Conservation (phyloP, 495 filamentous ascomycete genomes). For the Penicillium egyptiacum region DNA sequence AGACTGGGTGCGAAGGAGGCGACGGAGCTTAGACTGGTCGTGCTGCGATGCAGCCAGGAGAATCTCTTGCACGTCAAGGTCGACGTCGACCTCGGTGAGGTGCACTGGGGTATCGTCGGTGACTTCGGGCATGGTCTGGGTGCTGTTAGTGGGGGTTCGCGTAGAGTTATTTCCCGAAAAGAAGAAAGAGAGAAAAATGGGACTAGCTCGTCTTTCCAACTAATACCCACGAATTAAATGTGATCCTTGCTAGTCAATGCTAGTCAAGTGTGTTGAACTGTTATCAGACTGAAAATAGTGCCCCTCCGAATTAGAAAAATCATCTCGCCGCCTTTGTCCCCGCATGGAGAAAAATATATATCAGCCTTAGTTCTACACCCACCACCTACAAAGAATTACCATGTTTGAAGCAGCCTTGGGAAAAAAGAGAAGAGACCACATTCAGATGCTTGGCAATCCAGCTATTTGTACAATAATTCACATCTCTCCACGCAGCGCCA, state of each 20-base stretch:
- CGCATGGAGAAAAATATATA: constrained; percentile 21
- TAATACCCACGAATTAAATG: constrained; percentile 4
- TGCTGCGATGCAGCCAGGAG: constrained; percentile 84
- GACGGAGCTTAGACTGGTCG: constrained; percentile 70
- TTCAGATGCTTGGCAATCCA: constrained; percentile 37
- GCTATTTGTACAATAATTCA: constrained; percentile 49
- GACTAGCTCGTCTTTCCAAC: not conserved
- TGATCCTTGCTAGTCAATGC: not conserved
- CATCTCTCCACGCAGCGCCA: constrained; percentile 24
- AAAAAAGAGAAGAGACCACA: constrained; percentile 43
- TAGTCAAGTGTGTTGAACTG: constrained; percentile 1
- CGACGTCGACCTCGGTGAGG: constrained; percentile 40
- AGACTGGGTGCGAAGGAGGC: constrained; percentile 62
- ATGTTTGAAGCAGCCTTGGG: not conserved
- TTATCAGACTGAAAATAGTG: not conserved
- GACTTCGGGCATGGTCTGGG: constrained; percentile 28
- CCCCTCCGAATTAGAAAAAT: constrained; percentile 23
- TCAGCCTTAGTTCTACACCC: not conserved
- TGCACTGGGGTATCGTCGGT: constrained; percentile 27
- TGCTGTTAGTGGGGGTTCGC: constrained; percentile 3
- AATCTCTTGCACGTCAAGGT: constrained; percentile 53
- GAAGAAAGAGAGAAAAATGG: not conserved
- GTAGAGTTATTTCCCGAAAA: not conserved
- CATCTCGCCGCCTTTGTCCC: constrained; percentile 39
- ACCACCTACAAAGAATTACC: not conserved